These are phyloP conservation scores for Penicillium salamii DNA, from an alignment of 495 filamentous ascomycete species.

Conservation along the genomic window DNA sequence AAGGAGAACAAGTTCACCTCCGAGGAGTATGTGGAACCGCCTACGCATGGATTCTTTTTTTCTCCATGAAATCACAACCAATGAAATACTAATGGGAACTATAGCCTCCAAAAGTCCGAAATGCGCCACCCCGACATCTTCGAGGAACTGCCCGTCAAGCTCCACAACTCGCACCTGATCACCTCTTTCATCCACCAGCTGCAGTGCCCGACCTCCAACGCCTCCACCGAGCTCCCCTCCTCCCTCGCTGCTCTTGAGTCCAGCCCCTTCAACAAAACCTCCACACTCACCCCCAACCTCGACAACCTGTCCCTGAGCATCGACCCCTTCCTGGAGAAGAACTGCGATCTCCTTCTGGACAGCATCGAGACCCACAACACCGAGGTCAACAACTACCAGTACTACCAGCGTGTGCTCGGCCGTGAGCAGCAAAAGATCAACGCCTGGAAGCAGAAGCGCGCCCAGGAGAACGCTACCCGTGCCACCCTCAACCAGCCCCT, in stretches of 20 bases:
- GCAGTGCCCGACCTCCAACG: slow-evolving; percentile 54
- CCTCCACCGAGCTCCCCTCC: slow-evolving; percentile 66
- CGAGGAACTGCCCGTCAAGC: slow-evolving; percentile 82
- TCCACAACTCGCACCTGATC: slow-evolving; percentile 97
- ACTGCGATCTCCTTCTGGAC: slow-evolving; percentile 90
- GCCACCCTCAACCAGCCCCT: slow-evolving; percentile 81
- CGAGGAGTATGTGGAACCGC: slow-evolving; percentile 64
- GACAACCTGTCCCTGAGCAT: slow-evolving; percentile 88
- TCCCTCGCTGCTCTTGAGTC: slow-evolving; percentile 72
- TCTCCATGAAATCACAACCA: background rate
- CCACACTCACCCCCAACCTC: slow-evolving; percentile 79
- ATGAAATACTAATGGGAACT: slow-evolving; percentile 16
- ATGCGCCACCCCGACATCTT: slow-evolving; percentile 93
- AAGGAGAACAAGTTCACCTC: slow-evolving; percentile 97
- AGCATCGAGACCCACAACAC: slow-evolving; percentile 97
- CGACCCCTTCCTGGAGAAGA: slow-evolving; percentile 98
- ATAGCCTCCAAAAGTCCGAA: slow-evolving; percentile 84
- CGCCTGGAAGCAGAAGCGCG: slow-evolving; percentile 92
- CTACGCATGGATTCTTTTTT: background rate
- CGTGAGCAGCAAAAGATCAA: slow-evolving; percentile 96
- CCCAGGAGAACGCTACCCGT: slow-evolving; percentile 85
- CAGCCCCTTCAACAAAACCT: slow-evolving; percentile 39
- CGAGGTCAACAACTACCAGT: slow-evolving; percentile 98
- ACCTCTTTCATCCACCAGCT: slow-evolving; percentile 93
- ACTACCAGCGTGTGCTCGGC: slow-evolving; percentile 92